phyloP scores from a whole-genome alignment of 805 yeast species.

The Metschnikowia borealis region DNA sequence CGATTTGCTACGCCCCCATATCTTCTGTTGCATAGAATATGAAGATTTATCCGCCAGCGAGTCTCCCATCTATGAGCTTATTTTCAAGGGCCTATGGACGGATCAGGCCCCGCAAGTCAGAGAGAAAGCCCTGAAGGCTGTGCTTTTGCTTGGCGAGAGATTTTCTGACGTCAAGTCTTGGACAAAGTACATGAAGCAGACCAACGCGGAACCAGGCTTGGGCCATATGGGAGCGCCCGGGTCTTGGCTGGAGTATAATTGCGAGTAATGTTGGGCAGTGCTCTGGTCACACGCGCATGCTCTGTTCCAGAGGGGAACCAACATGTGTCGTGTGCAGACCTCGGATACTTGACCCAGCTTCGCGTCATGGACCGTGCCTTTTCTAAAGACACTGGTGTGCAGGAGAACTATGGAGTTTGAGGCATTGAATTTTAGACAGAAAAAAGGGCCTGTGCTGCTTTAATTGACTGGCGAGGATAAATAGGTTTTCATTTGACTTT shows the following conservation, averaged over 20 bases:
- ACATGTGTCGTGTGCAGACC: conserved; percentile 1
- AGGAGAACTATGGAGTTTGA: neutral
- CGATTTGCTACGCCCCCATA: conserved; percentile 12
- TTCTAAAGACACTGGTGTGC: neutral
- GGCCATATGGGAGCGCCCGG: conserved; percentile 13
- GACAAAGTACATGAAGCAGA: conserved; percentile 12
- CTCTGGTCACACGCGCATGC: neutral
- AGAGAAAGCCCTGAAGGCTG: conserved; percentile 10
- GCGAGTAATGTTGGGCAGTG: neutral
- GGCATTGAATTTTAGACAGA: neutral
- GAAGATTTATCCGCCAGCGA: conserved; percentile 14
- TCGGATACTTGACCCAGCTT: conserved; percentile 1
- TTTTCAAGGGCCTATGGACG: conserved; percentile 15
- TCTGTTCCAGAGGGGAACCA: neutral
- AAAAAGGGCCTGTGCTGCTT: neutral
- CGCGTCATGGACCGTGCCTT: neutral
- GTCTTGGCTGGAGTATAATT: conserved; percentile 15
- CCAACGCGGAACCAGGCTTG: conserved; percentile 7
- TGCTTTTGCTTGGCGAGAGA: conserved; percentile 8
- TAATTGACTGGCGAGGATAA: neutral
- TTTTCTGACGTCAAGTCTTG: conserved; percentile 14
- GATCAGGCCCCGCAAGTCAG: conserved; percentile 12
- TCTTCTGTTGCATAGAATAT: conserved; percentile 14
- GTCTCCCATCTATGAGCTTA: conserved; percentile 13
- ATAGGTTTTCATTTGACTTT: neutral